phyloP scores from a whole-genome alignment of 305 asterid genomes.

The Plantago coronopus region DNA sequence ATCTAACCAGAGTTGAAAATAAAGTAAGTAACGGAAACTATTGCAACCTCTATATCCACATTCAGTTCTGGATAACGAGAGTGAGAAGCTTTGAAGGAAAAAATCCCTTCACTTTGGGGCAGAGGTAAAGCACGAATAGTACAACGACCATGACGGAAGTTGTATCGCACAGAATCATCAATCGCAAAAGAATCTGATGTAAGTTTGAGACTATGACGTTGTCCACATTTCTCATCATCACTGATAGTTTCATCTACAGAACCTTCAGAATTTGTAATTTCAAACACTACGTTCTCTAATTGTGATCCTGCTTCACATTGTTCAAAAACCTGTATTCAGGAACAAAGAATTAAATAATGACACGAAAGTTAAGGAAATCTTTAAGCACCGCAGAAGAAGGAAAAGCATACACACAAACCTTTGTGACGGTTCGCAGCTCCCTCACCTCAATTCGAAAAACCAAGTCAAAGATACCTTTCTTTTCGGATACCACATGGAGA shows the following conservation, averaged over 20 bases:
- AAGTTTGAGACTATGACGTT: slow-evolving; percentile 42
- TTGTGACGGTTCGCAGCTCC: slow-evolving; percentile 37
- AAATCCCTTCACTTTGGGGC: slow-evolving; percentile 42
- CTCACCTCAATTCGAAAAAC: slow-evolving; percentile 43
- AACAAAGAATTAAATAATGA: slow-evolving; percentile 8
- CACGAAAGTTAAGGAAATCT: background rate
- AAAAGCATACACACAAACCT: slow-evolving; percentile 30
- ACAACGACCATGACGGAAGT: slow-evolving; percentile 51
- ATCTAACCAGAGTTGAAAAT: background rate
- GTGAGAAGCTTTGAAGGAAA: slow-evolving; percentile 46
- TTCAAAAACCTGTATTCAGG: slow-evolving; percentile 39
- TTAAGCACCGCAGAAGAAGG: background rate
- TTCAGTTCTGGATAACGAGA: slow-evolving; percentile 48
- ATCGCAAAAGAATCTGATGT: slow-evolving; percentile 35
- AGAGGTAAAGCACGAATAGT: slow-evolving; percentile 48
- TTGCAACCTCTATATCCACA: slow-evolving; percentile 44
- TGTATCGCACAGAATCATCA: slow-evolving; percentile 42
- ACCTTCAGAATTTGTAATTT: slow-evolving; percentile 46
- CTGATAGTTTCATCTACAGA: slow-evolving; percentile 49
- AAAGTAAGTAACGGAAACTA: slow-evolving; percentile 15
- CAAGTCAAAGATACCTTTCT: slow-evolving; percentile 27
- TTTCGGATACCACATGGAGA: slow-evolving; percentile 32
- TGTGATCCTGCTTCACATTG: slow-evolving; percentile 45
- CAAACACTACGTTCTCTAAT: slow-evolving; percentile 48
- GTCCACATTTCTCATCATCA: slow-evolving; percentile 44